Evolutionary conservation across 2,329 filamentous ascomycete species (phyloP), one percentile per base, ranked within the genome.

Genomic region (Coleophoma eucalyptorum): DNA sequence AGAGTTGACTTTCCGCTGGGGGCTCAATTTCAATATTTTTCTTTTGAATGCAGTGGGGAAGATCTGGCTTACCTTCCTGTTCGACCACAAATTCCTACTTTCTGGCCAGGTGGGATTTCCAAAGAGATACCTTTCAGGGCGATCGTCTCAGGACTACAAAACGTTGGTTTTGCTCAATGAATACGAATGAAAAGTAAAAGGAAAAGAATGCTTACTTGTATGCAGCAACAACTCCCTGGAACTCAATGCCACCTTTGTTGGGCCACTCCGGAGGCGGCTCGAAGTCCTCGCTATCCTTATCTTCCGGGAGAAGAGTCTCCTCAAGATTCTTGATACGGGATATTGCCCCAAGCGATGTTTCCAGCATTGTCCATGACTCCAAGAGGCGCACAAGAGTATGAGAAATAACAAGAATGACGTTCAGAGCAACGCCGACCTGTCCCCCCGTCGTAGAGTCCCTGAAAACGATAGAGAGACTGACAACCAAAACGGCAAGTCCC

Each of bases 331-430:
- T 41, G n/a, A 41, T 41, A 18, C 81, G 72, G 12, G 75, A 69
- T 19, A 84, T 72, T 7, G 79, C 79, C 10, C 81, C 80, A 43
- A 84, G 74, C 42, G 76, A 74, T 0, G 78, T 83, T 56, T 84
- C 81, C 12, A 84, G 65, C 33, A 70, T 72, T 0, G 80, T 83
- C 78, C 79, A 84, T 41, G 69, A 73, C 16, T 69, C 69, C 10
- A 66, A 51, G 0, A 70, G 43, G 13, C 52, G 51, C 1, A 58
- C 34, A 3, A 64, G 32, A 13, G 57, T 60, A 15, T 42, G 57
- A 26, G 57, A 62, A 12, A 50, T 43, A 6, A 56, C 49, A 0
- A 64, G 49, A 37, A 63, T 56, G 13, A 60, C 50, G 46, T 60
- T 63, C 5, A 63, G 52, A 4, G 57, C 62, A 19, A 64, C 49